These are phyloP conservation scores for Jamesozyma gamospora DNA, from an alignment of 805 yeast genomes.

Conservation along the genomic window DNA sequence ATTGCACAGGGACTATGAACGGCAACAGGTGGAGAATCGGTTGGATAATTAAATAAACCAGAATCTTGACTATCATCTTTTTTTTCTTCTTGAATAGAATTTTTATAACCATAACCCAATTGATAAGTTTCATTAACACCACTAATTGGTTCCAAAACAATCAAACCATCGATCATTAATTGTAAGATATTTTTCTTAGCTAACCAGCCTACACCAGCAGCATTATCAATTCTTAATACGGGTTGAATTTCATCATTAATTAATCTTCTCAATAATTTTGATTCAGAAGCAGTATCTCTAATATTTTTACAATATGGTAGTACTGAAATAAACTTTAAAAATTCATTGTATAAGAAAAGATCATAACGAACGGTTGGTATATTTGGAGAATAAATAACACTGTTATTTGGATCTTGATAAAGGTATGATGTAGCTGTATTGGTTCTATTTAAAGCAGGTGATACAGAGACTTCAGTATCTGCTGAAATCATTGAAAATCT, in stretches of 20 bases:
- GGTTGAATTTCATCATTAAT: slow-evolving; percentile 76
- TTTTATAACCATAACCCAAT: slow-evolving; percentile 16
- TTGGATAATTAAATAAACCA: slow-evolving; percentile 36
- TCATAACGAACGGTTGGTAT: slow-evolving; percentile 36
- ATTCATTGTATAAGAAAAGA: slow-evolving; percentile 31
- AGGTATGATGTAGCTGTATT: slow-evolving; percentile 8
- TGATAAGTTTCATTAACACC: slow-evolving; percentile 72
- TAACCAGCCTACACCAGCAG: slow-evolving; percentile 56
- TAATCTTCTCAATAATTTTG: slow-evolving; percentile 53
- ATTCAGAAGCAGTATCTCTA: slow-evolving; percentile 32
- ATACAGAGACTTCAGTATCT: slow-evolving; percentile 11
- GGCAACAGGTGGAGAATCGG: slow-evolving; percentile 59
- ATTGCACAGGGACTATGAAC: slow-evolving; percentile 65
- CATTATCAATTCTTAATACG: slow-evolving; percentile 49
- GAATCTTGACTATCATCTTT: slow-evolving; percentile 20
- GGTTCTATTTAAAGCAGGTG: slow-evolving; percentile 15
- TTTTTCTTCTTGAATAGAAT: background rate
- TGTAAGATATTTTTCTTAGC: slow-evolving; percentile 51
- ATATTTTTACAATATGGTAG: slow-evolving; percentile 28
- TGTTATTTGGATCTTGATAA: slow-evolving; percentile 5
- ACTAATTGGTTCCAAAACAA: slow-evolving; percentile 76
- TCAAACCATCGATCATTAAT: slow-evolving; percentile 68
- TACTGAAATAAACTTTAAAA: slow-evolving; percentile 31
- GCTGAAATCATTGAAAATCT: slow-evolving; percentile 8
- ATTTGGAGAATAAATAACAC: slow-evolving; percentile 33